phyloP scores from a whole-genome alignment of 305 asterid genomes.

The Solanum hybrid region DNA sequence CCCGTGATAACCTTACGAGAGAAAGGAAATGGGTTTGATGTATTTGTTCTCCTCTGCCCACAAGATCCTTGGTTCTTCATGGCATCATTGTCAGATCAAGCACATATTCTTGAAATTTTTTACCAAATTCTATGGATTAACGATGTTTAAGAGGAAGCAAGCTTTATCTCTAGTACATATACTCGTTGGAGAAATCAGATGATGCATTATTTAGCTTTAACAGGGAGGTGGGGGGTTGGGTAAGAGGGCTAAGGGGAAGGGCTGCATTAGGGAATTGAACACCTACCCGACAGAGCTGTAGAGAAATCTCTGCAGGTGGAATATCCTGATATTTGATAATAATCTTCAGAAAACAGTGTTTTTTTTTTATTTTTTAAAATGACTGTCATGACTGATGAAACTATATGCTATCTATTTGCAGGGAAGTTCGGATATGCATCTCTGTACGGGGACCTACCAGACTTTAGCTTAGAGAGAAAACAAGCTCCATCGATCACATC shows the following conservation, averaged over 20 bases:
- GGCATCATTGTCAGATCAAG: not conserved
- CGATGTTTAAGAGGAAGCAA: not conserved
- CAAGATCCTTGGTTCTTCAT: not conserved
- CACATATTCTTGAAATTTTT: not conserved
- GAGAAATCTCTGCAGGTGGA: not conserved
- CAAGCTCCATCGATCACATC: constrained; percentile 17
- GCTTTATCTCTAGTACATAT: not conserved
- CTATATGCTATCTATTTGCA: constrained; percentile 17
- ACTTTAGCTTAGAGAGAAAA: constrained; percentile 33
- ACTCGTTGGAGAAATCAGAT: not conserved
- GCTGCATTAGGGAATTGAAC: not conserved
- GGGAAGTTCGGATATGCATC: constrained; percentile 65
- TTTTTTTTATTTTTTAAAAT: not conserved
- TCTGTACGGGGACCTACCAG: constrained; percentile 70
- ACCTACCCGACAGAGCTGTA: not conserved
- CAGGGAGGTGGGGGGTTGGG: no score
- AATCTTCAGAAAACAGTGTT: not conserved
- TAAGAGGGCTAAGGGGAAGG: not conserved
- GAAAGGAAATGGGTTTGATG: not conserved
- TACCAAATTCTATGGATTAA: not conserved
- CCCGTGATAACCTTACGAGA: not conserved
- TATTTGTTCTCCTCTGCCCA: not conserved
- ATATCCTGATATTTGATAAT: not conserved
- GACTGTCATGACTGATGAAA: not conserved
- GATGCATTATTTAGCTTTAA: not conserved